phyloP scores from a whole-genome alignment of 371 early-diverging fungal species.

The Mortierella sp. region DNA sequence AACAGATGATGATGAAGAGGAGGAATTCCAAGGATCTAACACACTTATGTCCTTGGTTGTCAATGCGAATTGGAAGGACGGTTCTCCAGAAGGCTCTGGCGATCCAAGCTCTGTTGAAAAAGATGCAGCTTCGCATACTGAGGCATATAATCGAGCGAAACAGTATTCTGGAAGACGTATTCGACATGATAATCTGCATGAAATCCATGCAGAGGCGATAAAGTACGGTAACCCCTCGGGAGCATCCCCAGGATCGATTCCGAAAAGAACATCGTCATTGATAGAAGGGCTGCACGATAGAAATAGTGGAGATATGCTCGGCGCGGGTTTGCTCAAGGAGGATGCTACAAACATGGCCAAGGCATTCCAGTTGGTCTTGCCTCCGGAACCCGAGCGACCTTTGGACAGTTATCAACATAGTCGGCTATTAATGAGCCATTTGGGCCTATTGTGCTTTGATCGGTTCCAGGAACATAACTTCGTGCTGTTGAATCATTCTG shows the following conservation, averaged over 20 bases:
- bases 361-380: slow-evolving; percentile 67
- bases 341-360: slow-evolving; percentile 68
- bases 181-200: slow-evolving; percentile 18
- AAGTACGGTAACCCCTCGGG: not conserved
- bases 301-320: not conserved
- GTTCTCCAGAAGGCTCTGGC: not conserved
- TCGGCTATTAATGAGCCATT: slow-evolving; percentile 78
- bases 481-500: slow-evolving; percentile 74
- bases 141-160: slow-evolving; percentile 11
- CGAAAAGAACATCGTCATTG: not conserved
- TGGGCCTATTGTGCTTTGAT: slow-evolving; percentile 81
- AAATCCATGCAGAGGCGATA: slow-evolving; percentile 10
- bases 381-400: slow-evolving; percentile 66
- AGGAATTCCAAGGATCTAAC: slow-evolving; percentile 62
- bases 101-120: not conserved
- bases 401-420: slow-evolving; percentile 73
- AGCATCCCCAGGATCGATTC: not conserved
- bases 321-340: slow-evolving; percentile 12
- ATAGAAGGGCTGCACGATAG: not conserved
- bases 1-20: slow-evolving; percentile 54
- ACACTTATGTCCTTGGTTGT: slow-evolving; percentile 54
- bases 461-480: slow-evolving; percentile 79
- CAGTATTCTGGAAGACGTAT: slow-evolving; percentile 9
- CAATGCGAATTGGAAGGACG: slow-evolving; percentile 28
- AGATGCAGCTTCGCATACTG: slow-evolving; percentile 11